Base-by-base conservation (phyloP, 768 basidiomycete genomes). In the Rhodotorula graminis region DNA sequence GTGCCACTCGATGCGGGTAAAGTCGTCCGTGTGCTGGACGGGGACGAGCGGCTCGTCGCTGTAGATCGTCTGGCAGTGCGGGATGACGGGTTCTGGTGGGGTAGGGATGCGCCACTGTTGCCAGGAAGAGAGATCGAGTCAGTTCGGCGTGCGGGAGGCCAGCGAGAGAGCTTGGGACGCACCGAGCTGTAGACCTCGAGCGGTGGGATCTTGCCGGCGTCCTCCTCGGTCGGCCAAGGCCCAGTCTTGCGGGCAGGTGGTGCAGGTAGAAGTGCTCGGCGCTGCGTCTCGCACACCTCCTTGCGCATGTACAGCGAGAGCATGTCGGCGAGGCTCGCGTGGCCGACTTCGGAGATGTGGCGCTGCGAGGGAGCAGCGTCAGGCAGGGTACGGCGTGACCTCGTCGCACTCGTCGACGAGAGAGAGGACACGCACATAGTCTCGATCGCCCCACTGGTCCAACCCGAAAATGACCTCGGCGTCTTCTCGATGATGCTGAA, bases 271-370 rank as follows among this genome's bases (percentile, higher is more conserved):
- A 55, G 15, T 0, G 11, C 53, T 6, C 53, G 53, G 1, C 53
- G 53, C 29, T 55, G 33, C 37, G 65, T 55, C 42, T 72, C 71
- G 50, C 70, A 71, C 10, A 71, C 61, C 50, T 71, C 70, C 57
- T 71, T 71, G 18, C 65, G 70, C 9, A 74, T 49, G 65, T 64
- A 74, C 0, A 74, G 65, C 23, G 65, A 42, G 16, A 74, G 62
- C 69, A 74, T 70, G 65, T 74, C 73, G 21, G 61, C 73, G 19
- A 74, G 44, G 2, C 65, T 62, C 1, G 12, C 11, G 62, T 74
- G 73, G 3, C 60, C 61, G 31, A 60, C 23, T 15, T 33, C 33
- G 0, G 59, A 61, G 29, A 73, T 69, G 64, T 73, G 72, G 9
- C 72, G 67, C 72, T 73, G 61, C 21, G n/a, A 10, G 50, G 25